Percentiles rank a stretch among this genome's conserved stretches.
phyloP scores from a whole-genome alignment of 148 eudicot genomes.

The Pouteria glomerata region DNA sequence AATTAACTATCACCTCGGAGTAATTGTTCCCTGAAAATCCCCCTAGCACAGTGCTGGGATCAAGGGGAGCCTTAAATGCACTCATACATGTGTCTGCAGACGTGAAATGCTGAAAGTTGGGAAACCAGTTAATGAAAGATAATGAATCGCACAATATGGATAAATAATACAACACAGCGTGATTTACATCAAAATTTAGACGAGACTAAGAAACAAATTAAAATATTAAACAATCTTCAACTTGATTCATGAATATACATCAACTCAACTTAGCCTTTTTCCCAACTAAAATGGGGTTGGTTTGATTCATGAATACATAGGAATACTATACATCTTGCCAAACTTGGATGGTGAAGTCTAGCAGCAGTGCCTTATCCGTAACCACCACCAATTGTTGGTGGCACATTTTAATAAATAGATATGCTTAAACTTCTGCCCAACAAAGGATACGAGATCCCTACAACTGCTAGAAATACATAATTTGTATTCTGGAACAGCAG shows the following conservation, averaged over 20 bases:
- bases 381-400: neutral
- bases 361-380: neutral
- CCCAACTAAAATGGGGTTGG: too few relatives aligned
- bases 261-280: too few relatives aligned
- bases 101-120: conserved; percentile 58
- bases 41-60: conserved; percentile 95
- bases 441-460: neutral
- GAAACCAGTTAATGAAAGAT: conserved; percentile 7
- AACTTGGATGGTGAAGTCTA: neutral
- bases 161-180: neutral
- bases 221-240: too few relatives aligned
- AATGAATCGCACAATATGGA: neutral
- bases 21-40: conserved; percentile 89
- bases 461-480: neutral
- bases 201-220: neutral
- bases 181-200: neutral
- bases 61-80: conserved; percentile 96
- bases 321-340: neutral
- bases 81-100: conserved; percentile 76
- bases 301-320: neutral
- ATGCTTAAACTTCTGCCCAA: neutral
- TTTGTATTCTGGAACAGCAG: neutral
- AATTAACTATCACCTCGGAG: conserved; percentile 61
- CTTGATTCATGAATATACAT: too few relatives aligned
- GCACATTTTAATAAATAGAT: neutral